These are phyloP conservation scores for Brachypodium distachyon DNA, from an alignment of 202 grass and related monocot genomes.

Conservation along the genomic window DNA sequence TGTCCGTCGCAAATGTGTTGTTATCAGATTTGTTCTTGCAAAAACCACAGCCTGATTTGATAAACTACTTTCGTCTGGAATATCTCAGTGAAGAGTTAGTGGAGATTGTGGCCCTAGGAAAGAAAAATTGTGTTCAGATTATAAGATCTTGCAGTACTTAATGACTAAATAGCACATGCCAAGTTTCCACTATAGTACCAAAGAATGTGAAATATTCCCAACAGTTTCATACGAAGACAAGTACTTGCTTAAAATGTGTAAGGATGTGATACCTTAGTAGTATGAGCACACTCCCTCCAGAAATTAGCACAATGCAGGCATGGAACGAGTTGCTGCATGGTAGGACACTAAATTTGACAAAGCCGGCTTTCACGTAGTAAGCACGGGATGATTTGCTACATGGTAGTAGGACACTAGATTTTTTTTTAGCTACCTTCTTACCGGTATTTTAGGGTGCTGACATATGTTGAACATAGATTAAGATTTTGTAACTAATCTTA, in stretches of 20 bases:
- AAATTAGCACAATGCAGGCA: not conserved
- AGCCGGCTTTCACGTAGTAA: slow-evolving; percentile 1
- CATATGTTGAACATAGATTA: too few relatives aligned
- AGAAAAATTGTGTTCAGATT: not conserved
- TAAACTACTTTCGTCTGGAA: not conserved
- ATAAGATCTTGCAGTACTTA: not conserved
- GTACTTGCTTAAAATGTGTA: not conserved
- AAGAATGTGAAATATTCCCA: not conserved
- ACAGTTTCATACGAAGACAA: not conserved
- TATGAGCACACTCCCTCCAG: not conserved
- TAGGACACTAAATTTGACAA: not conserved
- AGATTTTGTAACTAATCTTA: too few relatives aligned
- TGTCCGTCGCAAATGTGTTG: not conserved
- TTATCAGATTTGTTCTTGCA: not conserved
- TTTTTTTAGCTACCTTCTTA: too few relatives aligned
- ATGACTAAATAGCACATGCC: not conserved
- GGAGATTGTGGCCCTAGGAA: not conserved
- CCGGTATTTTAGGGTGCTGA: too few relatives aligned
- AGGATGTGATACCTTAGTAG: not conserved
- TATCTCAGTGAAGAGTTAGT: not conserved
- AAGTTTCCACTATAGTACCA: not conserved
- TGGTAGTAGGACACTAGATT: too few relatives aligned
- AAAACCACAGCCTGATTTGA: not conserved
- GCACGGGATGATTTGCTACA: too few relatives aligned
- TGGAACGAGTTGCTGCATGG: not conserved